Conservation (phyloP, 192 early-diverging fungal genomes). For the Coemansia sp. region DNA sequence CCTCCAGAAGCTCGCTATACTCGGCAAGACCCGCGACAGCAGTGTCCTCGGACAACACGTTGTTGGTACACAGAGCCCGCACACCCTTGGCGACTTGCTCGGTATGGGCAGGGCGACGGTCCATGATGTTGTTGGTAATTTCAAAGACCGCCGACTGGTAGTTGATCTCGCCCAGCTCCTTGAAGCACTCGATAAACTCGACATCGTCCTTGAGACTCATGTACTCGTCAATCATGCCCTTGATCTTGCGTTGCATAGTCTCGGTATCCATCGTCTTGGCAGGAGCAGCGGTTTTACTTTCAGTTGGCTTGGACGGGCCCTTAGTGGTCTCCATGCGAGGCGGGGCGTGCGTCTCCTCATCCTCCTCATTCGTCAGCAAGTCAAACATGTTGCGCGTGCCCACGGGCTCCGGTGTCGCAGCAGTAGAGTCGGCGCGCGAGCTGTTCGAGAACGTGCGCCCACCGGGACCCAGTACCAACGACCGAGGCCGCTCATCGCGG, state of each 20-base stretch:
- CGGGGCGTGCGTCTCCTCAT: slow-evolving; percentile 40
- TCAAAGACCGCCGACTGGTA: slow-evolving; percentile 60
- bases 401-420: slow-evolving; percentile 53
- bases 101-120: slow-evolving; percentile 59
- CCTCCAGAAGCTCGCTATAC: slow-evolving; percentile 64
- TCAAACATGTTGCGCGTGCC: slow-evolving; percentile 54
- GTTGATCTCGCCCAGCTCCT: slow-evolving; percentile 67
- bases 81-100: slow-evolving; percentile 58
- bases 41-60: slow-evolving; percentile 54
- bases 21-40: slow-evolving; percentile 59
- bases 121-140: slow-evolving; percentile 66
- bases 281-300: neutral
- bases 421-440: slow-evolving; percentile 50
- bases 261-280: slow-evolving; percentile 48
- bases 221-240: slow-evolving; percentile 67
- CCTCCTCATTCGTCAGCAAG: slow-evolving; percentile 46
- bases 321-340: slow-evolving; percentile 39
- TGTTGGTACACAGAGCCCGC: slow-evolving; percentile 49
- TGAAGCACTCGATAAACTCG: slow-evolving; percentile 68
- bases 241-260: slow-evolving; percentile 56
- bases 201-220: slow-evolving; percentile 57
- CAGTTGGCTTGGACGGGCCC: slow-evolving; percentile 22
- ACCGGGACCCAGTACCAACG: slow-evolving; percentile 32
- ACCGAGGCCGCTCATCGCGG: slow-evolving; percentile 35
- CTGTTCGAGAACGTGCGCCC: slow-evolving; percentile 50